Evolutionary conservation across 805 yeast genomes (phyloP), one percentile per base, ranked within the genome.

Genomic region (Pichia gijzeniarum): DNA sequence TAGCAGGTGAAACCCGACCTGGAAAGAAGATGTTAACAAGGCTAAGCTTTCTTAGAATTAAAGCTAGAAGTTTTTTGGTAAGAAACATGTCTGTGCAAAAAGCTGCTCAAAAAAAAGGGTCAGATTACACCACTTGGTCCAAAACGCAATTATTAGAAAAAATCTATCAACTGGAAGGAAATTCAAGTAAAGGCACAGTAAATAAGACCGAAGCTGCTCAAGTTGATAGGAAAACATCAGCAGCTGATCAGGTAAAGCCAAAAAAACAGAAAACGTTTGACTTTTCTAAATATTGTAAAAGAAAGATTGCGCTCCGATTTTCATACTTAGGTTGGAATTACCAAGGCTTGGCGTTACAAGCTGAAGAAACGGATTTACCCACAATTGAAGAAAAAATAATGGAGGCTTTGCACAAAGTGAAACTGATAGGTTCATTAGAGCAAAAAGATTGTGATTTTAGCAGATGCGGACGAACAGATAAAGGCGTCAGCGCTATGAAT

Each of bases 401-500:
- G 35, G 74, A 82, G 35, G 96, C 95, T 0, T 61, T 93, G 63
- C 66, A 71, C 40, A 77, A 72, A 50, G 79, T 91, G 25, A 79
- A 74, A 52, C 62, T 93, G 49, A 79, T 93, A 10, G 73, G 79
- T 9, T 69, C 78, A 1, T 55, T 73, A 19, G 80, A 77, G 18
- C 82, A 88, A 0, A 67, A 67, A 7, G 80, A 77, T 1, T 85
- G 82, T 58, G 72, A 76, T 13, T 89, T 90, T 61, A 84, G 95
- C 53, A 70, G 97, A 51, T 93, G 98, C 66, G 98, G 98, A 0
- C 72, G 98, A 57, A 91, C 98, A 0, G 98, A 91, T 58, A 79
- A 78, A 53, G 98, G 97, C n/a, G 98, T 91, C 13, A 86, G 96
- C 67, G 99, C 99, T 0, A 77, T 93, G 82, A 85, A 87, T 52